Conservation (phyloP, 139 green algal species). For the Gonium pectorale region DNA sequence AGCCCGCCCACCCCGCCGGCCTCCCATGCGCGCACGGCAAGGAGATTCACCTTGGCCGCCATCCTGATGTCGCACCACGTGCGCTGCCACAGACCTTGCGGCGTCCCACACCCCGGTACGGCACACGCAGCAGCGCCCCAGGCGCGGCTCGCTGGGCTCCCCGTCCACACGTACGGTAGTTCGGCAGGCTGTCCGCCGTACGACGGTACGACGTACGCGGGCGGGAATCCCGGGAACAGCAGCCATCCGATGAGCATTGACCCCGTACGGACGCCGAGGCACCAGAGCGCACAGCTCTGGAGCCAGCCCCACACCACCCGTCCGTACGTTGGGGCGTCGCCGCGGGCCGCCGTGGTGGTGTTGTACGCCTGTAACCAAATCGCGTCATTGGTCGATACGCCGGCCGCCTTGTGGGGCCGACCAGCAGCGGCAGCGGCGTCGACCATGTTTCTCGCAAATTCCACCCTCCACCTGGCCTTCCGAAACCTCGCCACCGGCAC, state of each 20-base stretch:
- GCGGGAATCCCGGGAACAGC: not conserved
- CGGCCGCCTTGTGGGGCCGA: too few relatives aligned
- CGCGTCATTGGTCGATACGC: too few relatives aligned
- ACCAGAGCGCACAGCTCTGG: too few relatives aligned
- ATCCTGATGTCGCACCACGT: not conserved
- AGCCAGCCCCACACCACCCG: too few relatives aligned
- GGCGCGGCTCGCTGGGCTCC: not conserved
- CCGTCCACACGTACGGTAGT: not conserved
- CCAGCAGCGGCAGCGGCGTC: too few relatives aligned
- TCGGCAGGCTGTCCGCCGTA: not conserved
- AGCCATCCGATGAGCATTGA: not conserved
- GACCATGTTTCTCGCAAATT: too few relatives aligned
- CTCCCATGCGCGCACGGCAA: not conserved
- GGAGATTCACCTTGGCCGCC: not conserved
- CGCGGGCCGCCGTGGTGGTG: too few relatives aligned
- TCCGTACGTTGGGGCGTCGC: too few relatives aligned
- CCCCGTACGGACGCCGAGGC: not conserved
- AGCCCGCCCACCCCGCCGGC: not conserved
- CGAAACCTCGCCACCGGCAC: too few relatives aligned
- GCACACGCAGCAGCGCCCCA: not conserved
- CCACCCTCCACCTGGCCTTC: too few relatives aligned
- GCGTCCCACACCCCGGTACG: not conserved
- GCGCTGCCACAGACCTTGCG: not conserved
- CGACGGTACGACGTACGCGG: not conserved
- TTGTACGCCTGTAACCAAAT: not conserved